Conservation (phyloP, 768 basidiomycete species). For the Udeniomyces megalosporus region DNA sequence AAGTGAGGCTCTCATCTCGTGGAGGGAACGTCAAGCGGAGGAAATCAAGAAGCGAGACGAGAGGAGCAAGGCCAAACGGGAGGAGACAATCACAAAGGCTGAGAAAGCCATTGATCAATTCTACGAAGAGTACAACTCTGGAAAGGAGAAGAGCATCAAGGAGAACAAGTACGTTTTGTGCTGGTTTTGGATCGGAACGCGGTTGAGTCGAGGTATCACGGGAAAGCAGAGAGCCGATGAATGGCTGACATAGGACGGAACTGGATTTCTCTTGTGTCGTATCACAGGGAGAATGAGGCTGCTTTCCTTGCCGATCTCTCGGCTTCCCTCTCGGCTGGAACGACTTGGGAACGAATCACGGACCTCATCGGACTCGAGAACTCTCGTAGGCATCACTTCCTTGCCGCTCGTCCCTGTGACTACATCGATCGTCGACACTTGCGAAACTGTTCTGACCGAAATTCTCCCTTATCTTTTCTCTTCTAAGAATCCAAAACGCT, state of each 20-base stretch:
- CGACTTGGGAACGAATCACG: conserved; percentile 91
- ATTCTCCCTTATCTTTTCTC: neutral
- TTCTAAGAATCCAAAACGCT: conserved; percentile 71
- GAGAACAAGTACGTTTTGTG: conserved; percentile 87
- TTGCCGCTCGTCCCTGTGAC: neutral
- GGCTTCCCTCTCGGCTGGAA: conserved; percentile 65
- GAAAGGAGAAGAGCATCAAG: conserved; percentile 77
- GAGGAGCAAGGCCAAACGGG: conserved; percentile 5
- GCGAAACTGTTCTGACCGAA: neutral
- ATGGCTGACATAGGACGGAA: too few species aligned
- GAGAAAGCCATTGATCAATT: conserved; percentile 30
- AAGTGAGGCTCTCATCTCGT: conserved; percentile 2
- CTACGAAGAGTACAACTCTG: conserved; percentile 43
- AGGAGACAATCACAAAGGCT: conserved; percentile 5
- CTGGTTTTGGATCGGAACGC: neutral
- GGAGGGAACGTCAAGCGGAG: conserved; percentile 9
- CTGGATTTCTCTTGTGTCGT: neutral
- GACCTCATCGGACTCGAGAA: conserved; percentile 75
- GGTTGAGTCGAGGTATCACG: too few species aligned
- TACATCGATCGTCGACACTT: neutral
- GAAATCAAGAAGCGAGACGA: conserved; percentile 12
- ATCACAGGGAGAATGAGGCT: conserved; percentile 63
- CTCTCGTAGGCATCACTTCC: conserved; percentile 37
- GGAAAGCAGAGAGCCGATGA: neutral
- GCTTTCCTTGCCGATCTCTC: conserved; percentile 57